Percentiles rank a stretch among this genome's conserved stretches.
These are phyloP conservation scores for Ophiostoma quercus DNA, from an alignment of 2,329 filamentous ascomycete genomes.

Conservation along the genomic window DNA sequence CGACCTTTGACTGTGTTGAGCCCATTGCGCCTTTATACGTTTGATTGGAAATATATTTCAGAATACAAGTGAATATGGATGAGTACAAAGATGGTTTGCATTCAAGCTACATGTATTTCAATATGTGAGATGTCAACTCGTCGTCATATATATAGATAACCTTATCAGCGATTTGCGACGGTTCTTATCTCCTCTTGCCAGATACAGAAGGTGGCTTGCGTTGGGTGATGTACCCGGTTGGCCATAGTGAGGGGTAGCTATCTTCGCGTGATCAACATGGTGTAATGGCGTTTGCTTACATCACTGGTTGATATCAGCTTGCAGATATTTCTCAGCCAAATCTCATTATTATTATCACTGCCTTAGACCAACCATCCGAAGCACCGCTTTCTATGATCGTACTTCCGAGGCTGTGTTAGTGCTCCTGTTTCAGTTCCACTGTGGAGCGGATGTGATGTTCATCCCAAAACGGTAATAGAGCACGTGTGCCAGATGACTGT, in stretches of 20 bases:
- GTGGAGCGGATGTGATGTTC: not conserved
- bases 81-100: not conserved
- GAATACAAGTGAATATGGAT: too few species aligned
- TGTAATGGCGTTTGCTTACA: not conserved
- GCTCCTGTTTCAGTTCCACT: not conserved
- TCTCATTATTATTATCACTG: not conserved
- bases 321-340: not conserved
- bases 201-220: conserved; percentile 6
- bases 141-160: not conserved
- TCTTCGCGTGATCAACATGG: not conserved
- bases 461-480: not conserved
- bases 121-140: not conserved
- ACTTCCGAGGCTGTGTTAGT: not conserved
- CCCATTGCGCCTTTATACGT: not conserved
- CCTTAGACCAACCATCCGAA: too few species aligned
- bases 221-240: not conserved
- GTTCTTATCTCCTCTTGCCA: not conserved
- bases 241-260: conserved; percentile 1
- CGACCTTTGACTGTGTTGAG: not conserved
- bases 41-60: too few species aligned
- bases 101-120: not conserved
- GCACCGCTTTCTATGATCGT: too few species aligned
- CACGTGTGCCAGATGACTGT: not conserved
- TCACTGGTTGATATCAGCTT: not conserved
- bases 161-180: not conserved